Base-by-base conservation (phyloP, 345 rosid species). In the Garcia nutans region DNA sequence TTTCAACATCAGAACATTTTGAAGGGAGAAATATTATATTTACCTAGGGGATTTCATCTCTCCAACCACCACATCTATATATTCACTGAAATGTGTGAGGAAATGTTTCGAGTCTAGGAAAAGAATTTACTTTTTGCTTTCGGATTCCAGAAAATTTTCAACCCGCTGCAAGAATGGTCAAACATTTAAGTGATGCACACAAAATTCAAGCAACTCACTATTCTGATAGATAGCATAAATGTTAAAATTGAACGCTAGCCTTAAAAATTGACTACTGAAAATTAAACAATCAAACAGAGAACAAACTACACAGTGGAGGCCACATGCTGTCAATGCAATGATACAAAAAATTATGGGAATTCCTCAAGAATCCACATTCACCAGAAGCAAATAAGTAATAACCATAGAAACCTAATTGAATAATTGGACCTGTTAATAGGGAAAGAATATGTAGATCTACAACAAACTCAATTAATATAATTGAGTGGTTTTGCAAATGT, bases 31-130 rank as follows among this genome's bases (percentile, higher is more conserved):
- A 44, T 5, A 71, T 61, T 12, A 31, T 44, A 73, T 37, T 60
- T 66, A 85, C 81, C 79, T 68, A n/a, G 42, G 59, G 68, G 56
- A 61, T 73, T 62, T 82, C 84, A 82, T 82, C 71, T 72, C 75
- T 58, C 64, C 31, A 63, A 60, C 1, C 20, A 73, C 24, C 3
- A 44, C 17, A 65, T 52, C 20, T 23, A 59, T 44, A 42, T 71
- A 44, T 42, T 3, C 23, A 68, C 13, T 62, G 41, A 73, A 61
- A 57, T 57, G 78, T 74, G 78, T 60, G 57, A 69, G 33, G 22
- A 23, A 50, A 61, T 11, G 62, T 42, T 60, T 37, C 45, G 0
- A 68, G 26, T 45, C 19, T 8, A 2, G 10, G 58, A 31, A 54
- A 41, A 13, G 11, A 23, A 19, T 13, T 75, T 11, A 0, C 37